phyloP scores from a whole-genome alignment of 345 rosid genomes.

The Schrenkiella parvula region DNA sequence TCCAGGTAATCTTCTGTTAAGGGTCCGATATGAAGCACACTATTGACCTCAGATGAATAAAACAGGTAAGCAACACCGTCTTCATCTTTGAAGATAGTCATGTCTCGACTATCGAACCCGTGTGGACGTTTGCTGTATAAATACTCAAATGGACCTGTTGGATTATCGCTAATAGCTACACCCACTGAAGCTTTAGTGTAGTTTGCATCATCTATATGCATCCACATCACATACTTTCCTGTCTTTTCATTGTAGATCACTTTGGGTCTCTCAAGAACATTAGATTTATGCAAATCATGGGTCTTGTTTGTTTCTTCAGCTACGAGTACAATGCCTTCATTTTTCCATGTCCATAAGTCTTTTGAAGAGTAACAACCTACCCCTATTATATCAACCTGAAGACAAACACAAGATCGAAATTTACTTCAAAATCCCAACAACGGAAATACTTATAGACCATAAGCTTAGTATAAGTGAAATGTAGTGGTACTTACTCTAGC shows the following conservation, averaged over 20 bases:
- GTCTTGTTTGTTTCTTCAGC: conserved; percentile 69
- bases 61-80: conserved; percentile 70
- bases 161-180: conserved; percentile 62
- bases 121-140: conserved; percentile 76
- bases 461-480: background rate
- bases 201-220: conserved; percentile 89
- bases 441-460: background rate
- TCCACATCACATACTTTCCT: conserved; percentile 90
- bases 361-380: conserved; percentile 95
- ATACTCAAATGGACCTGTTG: conserved; percentile 80
- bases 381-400: conserved; percentile 90
- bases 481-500: conserved; percentile 60
- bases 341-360: conserved; percentile 90
- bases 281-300: conserved; percentile 76
- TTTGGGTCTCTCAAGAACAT: conserved; percentile 93
- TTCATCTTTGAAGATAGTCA: conserved; percentile 91
- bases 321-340: conserved; percentile 77
- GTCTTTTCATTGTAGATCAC: conserved; percentile 74
- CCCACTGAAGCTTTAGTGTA: conserved; percentile 95
- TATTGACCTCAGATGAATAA: conserved; percentile 84
- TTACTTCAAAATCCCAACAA: background rate
- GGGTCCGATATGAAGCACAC: conserved; percentile 86
- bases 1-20: conserved; percentile 71
- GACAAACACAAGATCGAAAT: background rate
- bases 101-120: conserved; percentile 84